Conservation (phyloP, 1,284 basidiomycete species). For the Ustilago vetiveriae region DNA sequence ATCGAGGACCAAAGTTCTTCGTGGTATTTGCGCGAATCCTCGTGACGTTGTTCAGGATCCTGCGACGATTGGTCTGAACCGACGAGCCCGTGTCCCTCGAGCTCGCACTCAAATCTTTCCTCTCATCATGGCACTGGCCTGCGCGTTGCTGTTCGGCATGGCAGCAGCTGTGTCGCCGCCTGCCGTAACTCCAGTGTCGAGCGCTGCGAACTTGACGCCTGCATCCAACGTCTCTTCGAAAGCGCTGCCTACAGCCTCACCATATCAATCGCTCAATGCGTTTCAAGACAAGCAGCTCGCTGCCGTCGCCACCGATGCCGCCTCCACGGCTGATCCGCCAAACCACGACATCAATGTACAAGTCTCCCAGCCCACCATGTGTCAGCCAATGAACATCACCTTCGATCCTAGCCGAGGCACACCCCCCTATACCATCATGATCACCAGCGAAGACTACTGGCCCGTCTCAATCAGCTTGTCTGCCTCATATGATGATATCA, state of each 20-base stretch:
- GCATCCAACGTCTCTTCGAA: background rate
- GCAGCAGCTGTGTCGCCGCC: constrained; percentile 2
- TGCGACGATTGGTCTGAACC: too few species aligned
- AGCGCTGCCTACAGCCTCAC: constrained; percentile 3
- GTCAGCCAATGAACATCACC: constrained; percentile 54
- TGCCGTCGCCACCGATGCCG: constrained; percentile 4
- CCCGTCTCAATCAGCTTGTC: constrained; percentile 42
- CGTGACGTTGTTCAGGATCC: too few species aligned
- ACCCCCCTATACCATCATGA: constrained; percentile 55
- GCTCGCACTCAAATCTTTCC: too few species aligned
- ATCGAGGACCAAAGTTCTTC: too few species aligned
- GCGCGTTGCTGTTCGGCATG: background rate
- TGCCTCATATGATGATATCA: constrained; percentile 38
- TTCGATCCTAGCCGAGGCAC: constrained; percentile 48
- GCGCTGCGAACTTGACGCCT: background rate
- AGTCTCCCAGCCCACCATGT: constrained; percentile 45
- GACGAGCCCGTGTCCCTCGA: too few species aligned
- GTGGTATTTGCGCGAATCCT: too few species aligned
- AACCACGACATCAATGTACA: constrained; percentile 32
- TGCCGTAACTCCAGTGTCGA: constrained; percentile 1
- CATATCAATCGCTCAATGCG: background rate
- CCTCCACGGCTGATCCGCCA: background rate
- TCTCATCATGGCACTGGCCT: constrained; percentile 7
- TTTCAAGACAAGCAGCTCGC: constrained; percentile 12
- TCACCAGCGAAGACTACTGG: constrained; percentile 47